Conservation (phyloP, 2,329 filamentous ascomycete species). For the Colletotrichum zoysiae region DNA sequence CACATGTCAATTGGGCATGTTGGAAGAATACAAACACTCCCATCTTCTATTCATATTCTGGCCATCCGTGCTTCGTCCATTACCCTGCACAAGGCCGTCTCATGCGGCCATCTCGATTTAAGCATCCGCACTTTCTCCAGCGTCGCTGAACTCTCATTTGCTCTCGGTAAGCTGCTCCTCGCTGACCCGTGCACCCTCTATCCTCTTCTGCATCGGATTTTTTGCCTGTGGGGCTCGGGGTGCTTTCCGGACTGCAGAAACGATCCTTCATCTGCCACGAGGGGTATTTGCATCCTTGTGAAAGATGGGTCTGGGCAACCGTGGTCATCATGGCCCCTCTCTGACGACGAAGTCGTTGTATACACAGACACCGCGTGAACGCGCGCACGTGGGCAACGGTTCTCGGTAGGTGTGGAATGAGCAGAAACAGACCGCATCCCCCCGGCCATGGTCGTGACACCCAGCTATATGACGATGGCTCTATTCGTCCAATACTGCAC, state of each 20-base stretch:
- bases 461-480: no score
- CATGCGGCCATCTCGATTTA: background rate
- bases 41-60: conserved; percentile 35
- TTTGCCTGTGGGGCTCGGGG: background rate
- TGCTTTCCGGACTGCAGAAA: background rate
- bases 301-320: no score
- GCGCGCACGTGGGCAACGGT: no score
- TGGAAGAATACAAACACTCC: conserved; percentile 39
- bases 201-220: background rate
- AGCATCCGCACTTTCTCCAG: no score
- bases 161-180: background rate
- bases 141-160: no score
- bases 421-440: no score
- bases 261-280: no score
- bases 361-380: no score
- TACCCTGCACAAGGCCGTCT: background rate
- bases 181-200: background rate
- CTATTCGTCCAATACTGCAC: conserved; percentile 76
- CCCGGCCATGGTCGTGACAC: no score
- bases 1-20: conserved; percentile 31
- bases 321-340: no score
- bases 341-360: no score
- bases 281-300: background rate
- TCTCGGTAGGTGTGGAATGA: no score
- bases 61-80: background rate